Conservation (phyloP, 192 early-diverging fungal species). For the Podila verticillata region DNA sequence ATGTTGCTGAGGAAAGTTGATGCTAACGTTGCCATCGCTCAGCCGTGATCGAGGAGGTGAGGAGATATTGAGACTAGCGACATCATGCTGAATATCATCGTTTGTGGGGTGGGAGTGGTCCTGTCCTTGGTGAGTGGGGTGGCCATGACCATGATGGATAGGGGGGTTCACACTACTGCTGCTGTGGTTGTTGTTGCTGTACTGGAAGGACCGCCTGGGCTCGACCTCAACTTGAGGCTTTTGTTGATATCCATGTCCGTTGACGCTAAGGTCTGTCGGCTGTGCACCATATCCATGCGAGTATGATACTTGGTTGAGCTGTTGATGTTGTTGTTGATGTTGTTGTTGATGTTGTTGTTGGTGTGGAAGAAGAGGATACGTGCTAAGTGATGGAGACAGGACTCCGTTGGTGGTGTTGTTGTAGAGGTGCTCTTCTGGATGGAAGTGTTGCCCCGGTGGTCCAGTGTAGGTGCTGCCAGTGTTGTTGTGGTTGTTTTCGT, state of each 20-base stretch:
- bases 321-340: slow-evolving; percentile 17
- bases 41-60: slow-evolving; percentile 34
- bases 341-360: neutral
- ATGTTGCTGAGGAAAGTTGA: slow-evolving; percentile 12
- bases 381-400: neutral
- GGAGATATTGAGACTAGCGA: slow-evolving; percentile 44
- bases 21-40: slow-evolving; percentile 7
- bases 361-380: neutral
- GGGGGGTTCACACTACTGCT: neutral
- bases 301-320: neutral
- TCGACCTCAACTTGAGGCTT: slow-evolving; percentile 3
- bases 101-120: neutral
- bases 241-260: slow-evolving; percentile 21
- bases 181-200: slow-evolving; percentile 8
- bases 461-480: neutral
- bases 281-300: neutral
- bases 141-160: too few species aligned
- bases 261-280: neutral
- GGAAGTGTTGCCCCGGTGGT: neutral
- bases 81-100: slow-evolving; percentile 36
- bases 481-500: neutral
- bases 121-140: neutral
- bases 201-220: slow-evolving; percentile 34
- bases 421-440: neutral
- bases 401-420: neutral